Evolutionary conservation across 2,329 filamentous ascomycete genomes (phyloP).

Genomic region (Bisporella sp.): DNA sequence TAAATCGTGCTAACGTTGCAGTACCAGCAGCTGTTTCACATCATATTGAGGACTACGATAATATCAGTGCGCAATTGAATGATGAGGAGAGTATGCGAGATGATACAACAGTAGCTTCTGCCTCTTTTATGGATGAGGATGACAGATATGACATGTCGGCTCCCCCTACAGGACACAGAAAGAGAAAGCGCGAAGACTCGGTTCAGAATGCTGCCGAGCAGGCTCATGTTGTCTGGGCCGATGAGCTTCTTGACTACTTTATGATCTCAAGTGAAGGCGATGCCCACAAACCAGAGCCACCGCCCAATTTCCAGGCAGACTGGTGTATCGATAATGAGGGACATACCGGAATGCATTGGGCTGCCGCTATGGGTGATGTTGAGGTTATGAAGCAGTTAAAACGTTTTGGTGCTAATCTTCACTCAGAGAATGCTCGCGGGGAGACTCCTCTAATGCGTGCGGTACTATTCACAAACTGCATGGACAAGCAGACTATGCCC

Average conservation of each 20-base stretch:
- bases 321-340: conserved; percentile 89
- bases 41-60: conserved; percentile 56
- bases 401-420: conserved; percentile 68
- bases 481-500: conserved; percentile 86
- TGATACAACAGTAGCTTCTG: conserved; percentile 74
- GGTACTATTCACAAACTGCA: conserved; percentile 95
- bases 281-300: conserved; percentile 63
- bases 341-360: conserved; percentile 94
- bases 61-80: conserved; percentile 51
- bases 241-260: conserved; percentile 93
- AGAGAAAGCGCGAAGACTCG: conserved; percentile 71
- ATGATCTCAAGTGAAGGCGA: conserved; percentile 71
- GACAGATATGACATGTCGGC: conserved; percentile 68
- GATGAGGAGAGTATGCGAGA: conserved; percentile 74
- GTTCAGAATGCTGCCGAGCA: conserved; percentile 63
- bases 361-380: conserved; percentile 92
- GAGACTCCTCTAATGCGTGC: conserved; percentile 94
- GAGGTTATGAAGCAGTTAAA: conserved; percentile 86
- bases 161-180: conserved; percentile 54
- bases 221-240: conserved; percentile 84
- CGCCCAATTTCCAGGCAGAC: conserved; percentile 80
- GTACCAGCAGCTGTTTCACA: conserved; percentile 32
- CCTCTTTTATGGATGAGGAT: conserved; percentile 79
- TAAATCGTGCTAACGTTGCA: conserved; percentile 21
- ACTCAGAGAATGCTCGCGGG: conserved; percentile 62